phyloP scores from a whole-genome alignment of 441 rosid species.

The Jatropha podagrica region DNA sequence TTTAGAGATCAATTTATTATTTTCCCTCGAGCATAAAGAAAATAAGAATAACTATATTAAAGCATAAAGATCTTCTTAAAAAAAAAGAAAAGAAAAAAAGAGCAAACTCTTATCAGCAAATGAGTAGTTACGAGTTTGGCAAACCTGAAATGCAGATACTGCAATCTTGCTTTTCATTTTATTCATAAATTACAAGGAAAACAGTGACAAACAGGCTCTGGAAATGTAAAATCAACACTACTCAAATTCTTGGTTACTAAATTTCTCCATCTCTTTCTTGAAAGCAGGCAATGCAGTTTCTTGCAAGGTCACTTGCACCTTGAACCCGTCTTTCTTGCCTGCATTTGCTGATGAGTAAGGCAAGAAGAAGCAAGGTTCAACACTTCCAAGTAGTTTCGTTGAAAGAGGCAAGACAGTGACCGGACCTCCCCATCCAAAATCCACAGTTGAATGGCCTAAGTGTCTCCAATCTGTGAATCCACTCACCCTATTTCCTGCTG shows the following conservation, averaged over 20 bases:
- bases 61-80: no score
- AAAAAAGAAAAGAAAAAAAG: no score
- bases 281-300: slow-evolving; percentile 51
- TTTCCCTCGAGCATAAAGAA: no score
- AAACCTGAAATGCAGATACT: not conserved
- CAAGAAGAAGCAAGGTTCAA: slow-evolving; percentile 85
- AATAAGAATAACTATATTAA: no score
- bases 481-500: slow-evolving; percentile 61
- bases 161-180: not conserved
- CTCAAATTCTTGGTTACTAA: slow-evolving; percentile 38
- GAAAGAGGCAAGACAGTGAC: slow-evolving; percentile 70
- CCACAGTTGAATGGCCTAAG: slow-evolving; percentile 73
- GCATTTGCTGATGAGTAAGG: slow-evolving; percentile 50
- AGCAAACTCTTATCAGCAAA: not conserved
- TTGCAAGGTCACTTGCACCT: slow-evolving; percentile 63
- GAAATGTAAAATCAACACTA: slow-evolving; percentile 21
- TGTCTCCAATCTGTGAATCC: slow-evolving; percentile 94
- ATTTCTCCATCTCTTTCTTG: slow-evolving; percentile 61
- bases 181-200: not conserved
- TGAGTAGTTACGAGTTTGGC: not conserved
- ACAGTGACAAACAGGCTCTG: not conserved
- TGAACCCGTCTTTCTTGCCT: slow-evolving; percentile 58
- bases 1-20: no score
- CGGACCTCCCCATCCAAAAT: slow-evolving; percentile 93
- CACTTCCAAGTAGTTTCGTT: slow-evolving; percentile 63